phyloP scores from a whole-genome alignment of 225 moss, liverwort and hornwort species.

The Polytrichum commune region DNA sequence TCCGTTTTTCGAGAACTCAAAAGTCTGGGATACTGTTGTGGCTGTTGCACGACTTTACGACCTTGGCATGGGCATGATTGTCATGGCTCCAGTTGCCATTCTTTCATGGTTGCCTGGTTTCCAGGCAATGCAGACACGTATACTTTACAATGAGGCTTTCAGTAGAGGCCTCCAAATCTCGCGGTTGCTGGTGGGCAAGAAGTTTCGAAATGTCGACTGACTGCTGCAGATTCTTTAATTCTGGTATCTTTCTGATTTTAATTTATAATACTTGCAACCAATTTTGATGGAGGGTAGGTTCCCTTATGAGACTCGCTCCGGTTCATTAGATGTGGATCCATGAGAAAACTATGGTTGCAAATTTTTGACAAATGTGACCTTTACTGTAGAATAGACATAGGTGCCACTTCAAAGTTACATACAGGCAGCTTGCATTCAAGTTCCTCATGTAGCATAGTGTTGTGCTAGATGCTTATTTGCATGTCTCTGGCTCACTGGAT shows the following conservation, averaged over 20 bases:
- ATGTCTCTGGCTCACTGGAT: too few species aligned
- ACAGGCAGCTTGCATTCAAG: too few species aligned
- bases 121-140: conserved; percentile 87
- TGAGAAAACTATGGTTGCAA: not conserved
- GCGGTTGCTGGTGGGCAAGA: conserved; percentile 56
- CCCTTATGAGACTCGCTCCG: too few species aligned
- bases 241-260: not conserved
- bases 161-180: conserved; percentile 81
- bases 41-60: conserved; percentile 81
- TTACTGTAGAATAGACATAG: not conserved
- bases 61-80: conserved; percentile 66
- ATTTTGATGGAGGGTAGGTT: not conserved
- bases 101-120: conserved; percentile 91
- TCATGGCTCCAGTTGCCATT: conserved; percentile 73
- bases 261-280: not conserved
- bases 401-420: not conserved
- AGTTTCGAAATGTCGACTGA: conserved; percentile 24
- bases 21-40: conserved; percentile 59
- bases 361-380: conserved; percentile 1
- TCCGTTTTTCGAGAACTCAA: conserved; percentile 75
- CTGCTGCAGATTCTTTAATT: not conserved
- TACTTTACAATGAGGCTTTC: conserved; percentile 91
- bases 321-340: not conserved
- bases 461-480: too few species aligned
- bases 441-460: too few species aligned